These are phyloP conservation scores for Cephalotrichum gorgonifer DNA, from an alignment of 2,329 filamentous ascomycete species.

Conservation along the genomic window DNA sequence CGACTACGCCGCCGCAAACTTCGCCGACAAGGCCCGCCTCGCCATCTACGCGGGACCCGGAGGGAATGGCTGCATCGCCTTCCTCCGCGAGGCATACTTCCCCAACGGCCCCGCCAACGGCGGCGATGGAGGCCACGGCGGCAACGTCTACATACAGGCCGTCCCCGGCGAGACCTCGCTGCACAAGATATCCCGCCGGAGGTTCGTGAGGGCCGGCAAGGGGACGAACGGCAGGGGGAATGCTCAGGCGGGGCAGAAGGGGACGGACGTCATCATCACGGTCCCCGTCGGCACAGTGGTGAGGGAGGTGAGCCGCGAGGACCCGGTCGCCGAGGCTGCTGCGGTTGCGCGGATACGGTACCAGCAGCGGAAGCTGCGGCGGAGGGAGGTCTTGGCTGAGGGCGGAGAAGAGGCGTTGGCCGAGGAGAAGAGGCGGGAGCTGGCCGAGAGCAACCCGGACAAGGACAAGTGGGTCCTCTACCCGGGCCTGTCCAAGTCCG, in stretches of 20 bases:
- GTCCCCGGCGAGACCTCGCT: slow-evolving; percentile 83
- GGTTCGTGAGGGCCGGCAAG: slow-evolving; percentile 62
- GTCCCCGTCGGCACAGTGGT: slow-evolving; percentile 91
- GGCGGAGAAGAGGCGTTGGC: slow-evolving; percentile 13
- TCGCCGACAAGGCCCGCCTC: slow-evolving; percentile 76
- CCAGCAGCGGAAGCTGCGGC: slow-evolving; percentile 20
- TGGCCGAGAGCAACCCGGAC: slow-evolving; percentile 9
- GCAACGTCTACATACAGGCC: slow-evolving; percentile 90
- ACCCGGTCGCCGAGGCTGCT: slow-evolving; percentile 62
- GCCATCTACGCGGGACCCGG: slow-evolving; percentile 70
- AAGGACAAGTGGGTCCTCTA: slow-evolving; percentile 69
- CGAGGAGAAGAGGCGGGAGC: neutral
- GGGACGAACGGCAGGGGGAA: slow-evolving; percentile 74
- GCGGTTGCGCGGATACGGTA: slow-evolving; percentile 21
- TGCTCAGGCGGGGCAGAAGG: slow-evolving; percentile 62
- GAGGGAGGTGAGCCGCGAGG: slow-evolving; percentile 66
- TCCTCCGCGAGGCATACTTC: slow-evolving; percentile 82
- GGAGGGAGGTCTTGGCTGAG: slow-evolving; percentile 22
- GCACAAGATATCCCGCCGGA: slow-evolving; percentile 76
- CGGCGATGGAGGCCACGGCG: slow-evolving; percentile 85
- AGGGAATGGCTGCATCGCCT: slow-evolving; percentile 89
- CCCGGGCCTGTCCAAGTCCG: slow-evolving; percentile 62
- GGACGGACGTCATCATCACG: slow-evolving; percentile 77
- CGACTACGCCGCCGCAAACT: slow-evolving; percentile 74
- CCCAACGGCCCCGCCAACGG: slow-evolving; percentile 86